Evolutionary conservation across 805 yeast species (phyloP).

Genomic region (Myxozyma geophila): DNA sequence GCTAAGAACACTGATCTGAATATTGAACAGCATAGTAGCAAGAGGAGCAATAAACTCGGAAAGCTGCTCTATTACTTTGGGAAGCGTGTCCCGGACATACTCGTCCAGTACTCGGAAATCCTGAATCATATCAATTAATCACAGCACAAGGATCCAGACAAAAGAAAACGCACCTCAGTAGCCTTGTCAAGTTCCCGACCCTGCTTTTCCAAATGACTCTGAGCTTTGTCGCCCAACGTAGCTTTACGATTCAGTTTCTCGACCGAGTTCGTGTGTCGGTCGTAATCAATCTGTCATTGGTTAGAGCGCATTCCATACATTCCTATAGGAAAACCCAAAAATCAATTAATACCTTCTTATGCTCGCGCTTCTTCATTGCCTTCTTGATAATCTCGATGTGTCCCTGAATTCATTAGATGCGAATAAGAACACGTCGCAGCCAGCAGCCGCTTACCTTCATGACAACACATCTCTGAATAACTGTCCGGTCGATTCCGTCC

Average conservation of each 20-base stretch:
- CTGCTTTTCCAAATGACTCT: slow-evolving; percentile 37
- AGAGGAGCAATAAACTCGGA: slow-evolving; percentile 44
- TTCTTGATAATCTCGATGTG: slow-evolving; percentile 42
- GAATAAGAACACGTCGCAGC: not conserved
- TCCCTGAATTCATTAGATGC: slow-evolving; percentile 20
- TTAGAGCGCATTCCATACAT: not conserved
- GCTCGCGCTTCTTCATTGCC: slow-evolving; percentile 45
- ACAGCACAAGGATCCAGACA: not conserved
- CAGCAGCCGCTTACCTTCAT: slow-evolving; percentile 29
- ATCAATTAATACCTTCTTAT: slow-evolving; percentile 41
- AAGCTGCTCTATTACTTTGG: slow-evolving; percentile 40
- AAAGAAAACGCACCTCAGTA: slow-evolving; percentile 28
- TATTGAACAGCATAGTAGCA: slow-evolving; percentile 40
- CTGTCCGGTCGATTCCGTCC: slow-evolving; percentile 36
- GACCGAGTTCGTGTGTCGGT: slow-evolving; percentile 43
- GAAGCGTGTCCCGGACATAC: slow-evolving; percentile 40
- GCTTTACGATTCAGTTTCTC: slow-evolving; percentile 43
- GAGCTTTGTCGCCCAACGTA: slow-evolving; percentile 42
- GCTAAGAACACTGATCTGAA: slow-evolving; percentile 40
- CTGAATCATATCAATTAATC: slow-evolving; percentile 9
- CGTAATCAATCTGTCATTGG: slow-evolving; percentile 43
- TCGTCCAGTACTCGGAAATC: slow-evolving; percentile 43
- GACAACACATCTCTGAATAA: slow-evolving; percentile 36
- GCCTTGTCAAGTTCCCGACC: slow-evolving; percentile 43
- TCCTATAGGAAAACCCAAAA: no score